phyloP scores from a whole-genome alignment of 768 basidiomycete species.

The Agaricus blazei region DNA sequence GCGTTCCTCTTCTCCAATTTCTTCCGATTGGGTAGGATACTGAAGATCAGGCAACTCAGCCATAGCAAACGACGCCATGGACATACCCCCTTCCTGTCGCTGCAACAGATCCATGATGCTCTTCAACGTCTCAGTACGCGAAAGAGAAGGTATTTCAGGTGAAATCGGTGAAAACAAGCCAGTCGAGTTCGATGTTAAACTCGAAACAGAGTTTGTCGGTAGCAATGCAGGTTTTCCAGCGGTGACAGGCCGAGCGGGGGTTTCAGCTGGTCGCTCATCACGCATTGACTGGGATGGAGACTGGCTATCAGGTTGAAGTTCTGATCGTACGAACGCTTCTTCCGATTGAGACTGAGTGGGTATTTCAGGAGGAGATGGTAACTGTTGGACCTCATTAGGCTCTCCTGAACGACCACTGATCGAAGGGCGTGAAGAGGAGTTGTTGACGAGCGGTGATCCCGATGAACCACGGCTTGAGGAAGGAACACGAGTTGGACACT shows the following conservation, averaged over 20 bases:
- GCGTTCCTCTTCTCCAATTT: neutral
- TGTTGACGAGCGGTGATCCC: neutral
- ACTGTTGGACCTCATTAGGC: neutral
- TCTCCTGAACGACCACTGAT: neutral
- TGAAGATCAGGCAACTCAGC: slow-evolving; percentile 1
- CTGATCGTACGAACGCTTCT: neutral
- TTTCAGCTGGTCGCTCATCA: neutral
- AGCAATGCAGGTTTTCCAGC: neutral
- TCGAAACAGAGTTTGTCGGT: neutral
- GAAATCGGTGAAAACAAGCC: neutral
- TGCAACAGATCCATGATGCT: too few species aligned
- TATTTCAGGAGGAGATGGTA: neutral
- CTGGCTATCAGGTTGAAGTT: neutral
- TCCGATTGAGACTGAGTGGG: neutral
- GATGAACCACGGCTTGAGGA: neutral
- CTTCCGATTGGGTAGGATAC: neutral
- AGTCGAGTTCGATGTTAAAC: neutral
- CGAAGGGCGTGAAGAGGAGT: neutral
- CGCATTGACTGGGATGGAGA: neutral
- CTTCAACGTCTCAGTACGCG: neutral
- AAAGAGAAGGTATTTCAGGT: neutral
- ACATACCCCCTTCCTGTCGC: neutral
- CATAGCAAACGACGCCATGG: neutral
- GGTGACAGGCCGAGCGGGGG: neutral
- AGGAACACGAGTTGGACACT: neutral